These are phyloP conservation scores for Trametes maxima DNA, from an alignment of 768 basidiomycete species.

Conservation along the genomic window DNA sequence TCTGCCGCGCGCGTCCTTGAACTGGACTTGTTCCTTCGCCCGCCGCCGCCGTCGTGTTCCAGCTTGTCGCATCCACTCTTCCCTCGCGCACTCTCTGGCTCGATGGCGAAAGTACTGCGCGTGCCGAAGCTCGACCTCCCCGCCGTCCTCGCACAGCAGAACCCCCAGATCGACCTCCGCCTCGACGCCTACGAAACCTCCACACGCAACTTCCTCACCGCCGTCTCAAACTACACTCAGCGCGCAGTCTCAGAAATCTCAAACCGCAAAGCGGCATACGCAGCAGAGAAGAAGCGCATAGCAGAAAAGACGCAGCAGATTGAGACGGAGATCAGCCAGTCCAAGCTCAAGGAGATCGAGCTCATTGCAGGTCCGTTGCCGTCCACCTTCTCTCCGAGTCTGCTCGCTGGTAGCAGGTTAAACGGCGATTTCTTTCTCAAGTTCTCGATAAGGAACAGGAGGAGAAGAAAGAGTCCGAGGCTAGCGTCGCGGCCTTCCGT, in stretches of 20 bases:
- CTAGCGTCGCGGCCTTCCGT: slow-evolving; percentile 58
- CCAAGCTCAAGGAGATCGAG: slow-evolving; percentile 79
- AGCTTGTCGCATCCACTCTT: neutral
- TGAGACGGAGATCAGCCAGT: slow-evolving; percentile 71
- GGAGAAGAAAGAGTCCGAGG: slow-evolving; percentile 71
- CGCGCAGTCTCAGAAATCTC: slow-evolving; percentile 71
- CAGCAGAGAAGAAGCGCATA: slow-evolving; percentile 60
- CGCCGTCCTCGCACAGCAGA: slow-evolving; percentile 50
- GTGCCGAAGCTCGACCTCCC: slow-evolving; percentile 63
- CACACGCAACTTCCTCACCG: slow-evolving; percentile 71
- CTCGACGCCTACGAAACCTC: slow-evolving; percentile 64
- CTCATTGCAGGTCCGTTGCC: slow-evolving; percentile 69
- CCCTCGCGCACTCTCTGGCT: neutral
- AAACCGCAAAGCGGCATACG: slow-evolving; percentile 63
- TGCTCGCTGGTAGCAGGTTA: neutral
- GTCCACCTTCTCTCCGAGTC: slow-evolving; percentile 7
- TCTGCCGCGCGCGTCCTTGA: too few species aligned
- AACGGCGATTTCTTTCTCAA: slow-evolving; percentile 29
- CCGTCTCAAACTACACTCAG: slow-evolving; percentile 72
- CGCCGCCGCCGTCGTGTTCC: too few species aligned
- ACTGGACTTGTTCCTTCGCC: too few species aligned
- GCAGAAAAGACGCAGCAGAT: slow-evolving; percentile 62
- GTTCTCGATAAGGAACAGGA: slow-evolving; percentile 71
- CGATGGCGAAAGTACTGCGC: slow-evolving; percentile 28
- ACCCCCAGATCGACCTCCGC: slow-evolving; percentile 65